Evolutionary conservation across 306 rosid species (phyloP), one percentile per base, ranked within the genome.

Genomic region (Pachyrhizus erosus): DNA sequence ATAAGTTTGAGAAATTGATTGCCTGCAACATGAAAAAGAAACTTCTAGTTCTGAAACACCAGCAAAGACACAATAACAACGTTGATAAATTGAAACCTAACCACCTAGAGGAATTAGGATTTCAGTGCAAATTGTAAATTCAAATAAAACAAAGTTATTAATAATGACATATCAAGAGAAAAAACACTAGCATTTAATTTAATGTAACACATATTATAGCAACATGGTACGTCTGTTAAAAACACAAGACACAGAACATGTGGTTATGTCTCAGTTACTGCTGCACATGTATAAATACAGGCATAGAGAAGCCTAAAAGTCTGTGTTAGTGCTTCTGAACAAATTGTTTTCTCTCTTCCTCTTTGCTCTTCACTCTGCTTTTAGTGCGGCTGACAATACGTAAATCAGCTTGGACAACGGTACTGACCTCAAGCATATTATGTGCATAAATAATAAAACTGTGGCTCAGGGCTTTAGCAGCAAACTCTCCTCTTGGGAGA

Each of bases 401-500:
- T 13, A 20, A 29, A 26, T 7, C 18, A 31, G 49, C 51, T 37
- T 42, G 26, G 72, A 69, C 43, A 84, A 71, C 52, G 68, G 64
- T 70, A 83, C 92, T 67, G 52, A 94, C 98, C 97, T 94, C 92
- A 37, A 83, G 92, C 91, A 94, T 91, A 86, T 92, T 92, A 76
- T 87, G 79, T 66, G 94, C 95, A 84, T 88, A 68, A 48, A 92
- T 94, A 42, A 90, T 91, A 86, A 86, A 94, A 82, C 97, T 94
- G 81, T 92, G 97, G 95, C 86, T 88, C 78, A 94, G 85, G 65
- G 98, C 97, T 82, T 94, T 89, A 58, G 89, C 84, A 65, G 97
- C 98, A 82, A 87, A 84, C 81, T 86, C 94, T 80, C 94, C 98
- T 82, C 98, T 94, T 57, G 97, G 97, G 80, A 94, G 97, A 83